These are phyloP conservation scores for Fusarium napiforme DNA, from an alignment of 2,329 filamentous ascomycete genomes.

Conservation along the genomic window DNA sequence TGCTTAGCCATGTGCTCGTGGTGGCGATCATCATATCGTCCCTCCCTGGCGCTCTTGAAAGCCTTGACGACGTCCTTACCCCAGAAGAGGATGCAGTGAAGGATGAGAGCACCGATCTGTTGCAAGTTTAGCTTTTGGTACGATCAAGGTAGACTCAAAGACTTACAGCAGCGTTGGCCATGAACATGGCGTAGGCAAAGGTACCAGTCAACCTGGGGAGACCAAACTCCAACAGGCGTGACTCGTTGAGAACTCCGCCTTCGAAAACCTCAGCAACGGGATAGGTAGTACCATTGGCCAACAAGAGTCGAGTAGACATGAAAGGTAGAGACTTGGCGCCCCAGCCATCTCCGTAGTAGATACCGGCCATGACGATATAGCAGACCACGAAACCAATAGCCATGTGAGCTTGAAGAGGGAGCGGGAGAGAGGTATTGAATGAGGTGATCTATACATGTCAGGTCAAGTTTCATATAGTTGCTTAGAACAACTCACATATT, in stretches of 20 bases:
- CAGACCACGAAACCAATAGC: constrained; percentile 60
- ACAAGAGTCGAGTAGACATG: constrained; percentile 62
- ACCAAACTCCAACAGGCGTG: constrained; percentile 55
- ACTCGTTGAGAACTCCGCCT: constrained; percentile 54
- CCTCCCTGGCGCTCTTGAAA: constrained; percentile 58
- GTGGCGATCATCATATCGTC: constrained; percentile 61
- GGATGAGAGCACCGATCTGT: constrained; percentile 65
- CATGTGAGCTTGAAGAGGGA: constrained; percentile 60
- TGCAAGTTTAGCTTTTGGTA: neutral
- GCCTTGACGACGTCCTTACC: constrained; percentile 61
- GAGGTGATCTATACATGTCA: constrained; percentile 60
- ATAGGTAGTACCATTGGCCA: constrained; percentile 54
- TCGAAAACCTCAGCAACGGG: constrained; percentile 54
- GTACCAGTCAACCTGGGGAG: constrained; percentile 59
- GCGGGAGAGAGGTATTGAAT: constrained; percentile 62
- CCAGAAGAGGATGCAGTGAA: constrained; percentile 66
- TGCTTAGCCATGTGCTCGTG: constrained; percentile 63
- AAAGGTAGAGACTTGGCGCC: constrained; percentile 59
- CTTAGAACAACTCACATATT: constrained; percentile 55
- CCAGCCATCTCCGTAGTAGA: constrained; percentile 64
- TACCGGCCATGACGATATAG: constrained; percentile 60
- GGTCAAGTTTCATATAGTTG: accelerated
- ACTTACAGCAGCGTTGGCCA: constrained; percentile 66
- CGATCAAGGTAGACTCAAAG: accelerated
- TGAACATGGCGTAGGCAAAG: constrained; percentile 65